Base-by-base conservation (phyloP, 2,329 filamentous ascomycete species). In the Colletotrichum trifolii region DNA sequence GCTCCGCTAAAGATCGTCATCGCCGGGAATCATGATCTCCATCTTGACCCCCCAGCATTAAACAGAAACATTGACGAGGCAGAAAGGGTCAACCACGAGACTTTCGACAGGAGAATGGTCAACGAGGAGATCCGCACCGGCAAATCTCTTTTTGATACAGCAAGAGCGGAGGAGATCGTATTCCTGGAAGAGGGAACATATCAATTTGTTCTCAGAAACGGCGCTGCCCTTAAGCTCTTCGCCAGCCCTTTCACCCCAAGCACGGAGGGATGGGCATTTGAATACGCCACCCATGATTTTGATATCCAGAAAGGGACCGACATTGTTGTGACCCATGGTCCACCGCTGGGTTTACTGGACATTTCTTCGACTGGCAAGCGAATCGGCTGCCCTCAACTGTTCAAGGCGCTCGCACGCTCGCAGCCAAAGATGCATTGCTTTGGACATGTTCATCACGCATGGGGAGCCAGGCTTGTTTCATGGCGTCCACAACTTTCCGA, bases 11-110 rank as follows among this genome's bases (percentile, higher is more conserved):
- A 85, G 55, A 69, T 86, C 1, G 74, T 79, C 5, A 85, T 86
- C 54, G 77, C 83, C 1, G 83, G 84, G 0, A 86, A 85, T 52
- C 82, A 86, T 64, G 82, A 87, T 64, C 83, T 84, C 42, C 79
- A 75, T 0, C 71, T 81, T 2, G 77, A 81, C 39, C 50, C 73
- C 4, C 8, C 11, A 8, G 36, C 47, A 8, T 43, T 54, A 12
- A 40, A 39, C 6, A 15, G 11, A 11, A 53, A 60, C 12, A 11
- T 60, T 1, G 46, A 55, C 1, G 50, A 60, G 8, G 53, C 45
- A n/a, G 49, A 48, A 1, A 43, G 45, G 2, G 15, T 4, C n/a
- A 6, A 8, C 8, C n/a, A 8, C 4, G n/a, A 33, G 25, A 10
- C 48, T 1, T 42, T 64, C 25, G 57, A 60, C 42, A 52, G 46